Conservation (phyloP, 2,329 filamentous ascomycete species). For the Emmonsiellopsis sp. region DNA sequence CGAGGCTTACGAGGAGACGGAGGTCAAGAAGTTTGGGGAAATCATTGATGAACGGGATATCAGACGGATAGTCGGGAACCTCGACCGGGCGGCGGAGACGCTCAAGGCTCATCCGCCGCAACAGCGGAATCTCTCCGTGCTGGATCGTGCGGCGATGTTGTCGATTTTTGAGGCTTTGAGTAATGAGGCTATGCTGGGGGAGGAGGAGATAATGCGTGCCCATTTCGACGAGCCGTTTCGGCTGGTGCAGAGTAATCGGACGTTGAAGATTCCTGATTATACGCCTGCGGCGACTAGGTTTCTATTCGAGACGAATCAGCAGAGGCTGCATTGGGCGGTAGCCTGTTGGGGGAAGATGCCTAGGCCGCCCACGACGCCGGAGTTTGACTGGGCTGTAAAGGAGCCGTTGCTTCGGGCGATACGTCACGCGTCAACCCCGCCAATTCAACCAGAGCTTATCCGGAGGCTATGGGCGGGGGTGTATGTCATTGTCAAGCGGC, state of each 20-base stretch:
- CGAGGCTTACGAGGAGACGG: conserved; percentile 42
- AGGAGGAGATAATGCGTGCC: conserved; percentile 41
- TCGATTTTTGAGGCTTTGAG: conserved; percentile 83
- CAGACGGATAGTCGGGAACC: conserved; percentile 49
- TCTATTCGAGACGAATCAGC: conserved; percentile 62
- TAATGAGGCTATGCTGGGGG: conserved; percentile 64
- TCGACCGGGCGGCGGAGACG: conserved; percentile 47
- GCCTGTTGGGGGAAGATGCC: conserved; percentile 59
- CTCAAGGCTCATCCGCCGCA: conserved; percentile 43
- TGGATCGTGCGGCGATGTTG: conserved; percentile 56
- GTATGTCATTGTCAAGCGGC: conserved; percentile 59
- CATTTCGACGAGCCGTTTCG: conserved; percentile 78
- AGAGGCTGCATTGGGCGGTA: conserved; percentile 58
- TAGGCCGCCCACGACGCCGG: conserved; percentile 54
- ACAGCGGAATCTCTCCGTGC: conserved; percentile 39
- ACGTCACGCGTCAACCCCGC: conserved; percentile 48
- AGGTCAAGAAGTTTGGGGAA: conserved; percentile 42
- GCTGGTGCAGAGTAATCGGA: conserved; percentile 66
- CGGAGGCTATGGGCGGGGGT: conserved; percentile 73
- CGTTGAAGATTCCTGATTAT: conserved; percentile 64
- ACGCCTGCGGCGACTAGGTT: conserved; percentile 79
- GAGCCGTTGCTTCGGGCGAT: conserved; percentile 62
- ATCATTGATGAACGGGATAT: conserved; percentile 54
- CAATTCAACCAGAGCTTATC: conserved; percentile 45
- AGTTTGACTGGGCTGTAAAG: conserved; percentile 82